Conservation (phyloP, 371 early-diverging fungal species). For the Cokeromyces recurvatus region DNA sequence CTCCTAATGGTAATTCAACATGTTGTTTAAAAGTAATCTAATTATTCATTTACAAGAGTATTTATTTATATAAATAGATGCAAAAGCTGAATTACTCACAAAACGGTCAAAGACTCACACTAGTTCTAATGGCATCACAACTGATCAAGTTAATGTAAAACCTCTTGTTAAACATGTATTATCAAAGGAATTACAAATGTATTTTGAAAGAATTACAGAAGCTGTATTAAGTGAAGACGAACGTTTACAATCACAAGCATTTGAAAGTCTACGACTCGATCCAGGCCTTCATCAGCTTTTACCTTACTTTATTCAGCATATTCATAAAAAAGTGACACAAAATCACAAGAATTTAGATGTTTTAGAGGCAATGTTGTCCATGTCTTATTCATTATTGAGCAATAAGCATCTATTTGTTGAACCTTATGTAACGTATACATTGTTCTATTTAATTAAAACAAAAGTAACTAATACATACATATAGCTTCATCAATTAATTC, state of each 20-base stretch:
- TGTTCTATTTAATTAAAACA: too few relatives aligned
- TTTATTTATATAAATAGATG: constrained; percentile 37
- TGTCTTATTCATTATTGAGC: constrained; percentile 80
- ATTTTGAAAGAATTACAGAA: constrained; percentile 94
- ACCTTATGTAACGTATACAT: constrained; percentile 79
- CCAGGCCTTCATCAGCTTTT: constrained; percentile 97
- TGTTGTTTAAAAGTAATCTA: too few relatives aligned
- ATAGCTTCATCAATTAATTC: constrained; percentile 96
- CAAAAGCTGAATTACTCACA: constrained; percentile 49
- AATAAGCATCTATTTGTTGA: constrained; percentile 96
- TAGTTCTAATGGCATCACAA: constrained; percentile 27
- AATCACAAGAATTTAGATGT: constrained; percentile 70
- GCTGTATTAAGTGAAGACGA: constrained; percentile 77
- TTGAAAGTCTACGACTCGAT: constrained; percentile 86
- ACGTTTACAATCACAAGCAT: constrained; percentile 70
- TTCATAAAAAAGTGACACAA: constrained; percentile 84
- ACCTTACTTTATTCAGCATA: constrained; percentile 97
- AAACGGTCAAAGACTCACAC: constrained; percentile 50
- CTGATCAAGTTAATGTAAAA: constrained; percentile 65
- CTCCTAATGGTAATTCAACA: constrained; percentile 74
- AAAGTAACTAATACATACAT: background rate
- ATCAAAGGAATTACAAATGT: constrained; percentile 94
- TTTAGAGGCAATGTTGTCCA: constrained; percentile 73
- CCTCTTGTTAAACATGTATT: constrained; percentile 90
- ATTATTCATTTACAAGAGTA: too few relatives aligned